Percentiles rank a stretch among this genome's conserved stretches.
These are phyloP conservation scores for Botryococcus braunii DNA, from an alignment of 163 green algal species.

Conservation along the genomic window DNA sequence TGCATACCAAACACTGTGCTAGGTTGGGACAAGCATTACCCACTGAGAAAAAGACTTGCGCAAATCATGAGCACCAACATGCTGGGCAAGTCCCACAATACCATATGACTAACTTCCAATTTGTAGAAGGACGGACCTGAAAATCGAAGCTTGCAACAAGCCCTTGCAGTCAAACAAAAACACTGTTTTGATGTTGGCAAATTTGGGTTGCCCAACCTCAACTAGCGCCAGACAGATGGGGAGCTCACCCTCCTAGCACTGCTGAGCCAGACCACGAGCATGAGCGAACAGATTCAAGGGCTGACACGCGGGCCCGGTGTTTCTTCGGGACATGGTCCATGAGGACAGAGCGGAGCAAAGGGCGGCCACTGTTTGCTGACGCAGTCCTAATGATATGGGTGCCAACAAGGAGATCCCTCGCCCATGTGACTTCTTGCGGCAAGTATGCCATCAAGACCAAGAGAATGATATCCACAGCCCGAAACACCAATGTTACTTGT, in stretches of 20 bases:
- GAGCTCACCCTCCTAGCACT: slow-evolving; percentile 27
- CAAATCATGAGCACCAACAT: too few relatives aligned
- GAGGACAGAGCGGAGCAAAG: slow-evolving; percentile 30
- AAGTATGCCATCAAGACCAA: slow-evolving; percentile 32
- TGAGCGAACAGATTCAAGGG: slow-evolving; percentile 31
- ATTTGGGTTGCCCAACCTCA: too few relatives aligned
- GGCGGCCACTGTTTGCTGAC: slow-evolving; percentile 32
- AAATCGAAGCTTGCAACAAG: not conserved
- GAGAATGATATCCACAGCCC: slow-evolving; percentile 27
- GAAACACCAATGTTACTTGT: slow-evolving; percentile 27
- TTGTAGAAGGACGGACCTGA: not conserved
- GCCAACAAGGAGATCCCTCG: slow-evolving; percentile 12
- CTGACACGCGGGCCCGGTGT: slow-evolving; percentile 33
- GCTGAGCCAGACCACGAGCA: slow-evolving; percentile 43
- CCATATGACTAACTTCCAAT: too few relatives aligned
- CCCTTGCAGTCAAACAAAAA: too few relatives aligned
- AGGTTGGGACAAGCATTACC: too few relatives aligned
- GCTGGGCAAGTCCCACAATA: too few relatives aligned
- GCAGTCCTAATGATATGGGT: slow-evolving; percentile 32
- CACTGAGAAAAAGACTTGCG: too few relatives aligned
- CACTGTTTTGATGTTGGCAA: too few relatives aligned
- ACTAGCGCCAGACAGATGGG: not conserved
- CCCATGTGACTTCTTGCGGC: slow-evolving; percentile 2
- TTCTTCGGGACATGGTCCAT: slow-evolving; percentile 35
- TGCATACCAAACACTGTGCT: too few relatives aligned